These are phyloP conservation scores for Perilla frutescens DNA, from an alignment of 257 asterid genomes.

Conservation along the genomic window DNA sequence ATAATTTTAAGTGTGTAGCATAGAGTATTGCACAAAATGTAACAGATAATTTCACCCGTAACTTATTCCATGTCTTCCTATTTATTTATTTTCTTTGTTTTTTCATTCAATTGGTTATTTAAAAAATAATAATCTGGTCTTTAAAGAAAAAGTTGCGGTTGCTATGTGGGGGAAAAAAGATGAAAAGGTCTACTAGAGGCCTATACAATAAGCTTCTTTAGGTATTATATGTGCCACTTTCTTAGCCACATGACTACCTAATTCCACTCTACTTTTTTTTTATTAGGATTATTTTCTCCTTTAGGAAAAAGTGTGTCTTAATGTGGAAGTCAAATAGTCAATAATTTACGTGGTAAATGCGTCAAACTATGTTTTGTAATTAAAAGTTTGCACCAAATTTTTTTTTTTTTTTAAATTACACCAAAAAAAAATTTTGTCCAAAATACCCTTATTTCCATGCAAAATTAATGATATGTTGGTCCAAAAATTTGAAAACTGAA, in stretches of 20 bases:
- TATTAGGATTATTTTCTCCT: slow-evolving; percentile 13
- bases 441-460: too few species aligned
- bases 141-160: slow-evolving; percentile 31
- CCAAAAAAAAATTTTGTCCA: too few species aligned
- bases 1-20: too few species aligned
- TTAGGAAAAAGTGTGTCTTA: slow-evolving; percentile 26
- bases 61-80: too few species aligned
- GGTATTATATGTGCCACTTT: slow-evolving; percentile 31
- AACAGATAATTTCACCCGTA: too few species aligned
- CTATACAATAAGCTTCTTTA: slow-evolving; percentile 23
- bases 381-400: too few species aligned
- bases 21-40: too few species aligned
- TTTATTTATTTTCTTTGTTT: slow-evolving; percentile 12
- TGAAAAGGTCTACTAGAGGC: background rate
- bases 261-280: slow-evolving; percentile 20
- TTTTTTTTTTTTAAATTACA: background rate
- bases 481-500: too few species aligned
- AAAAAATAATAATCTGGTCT: background rate
- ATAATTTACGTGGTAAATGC: too few species aligned
- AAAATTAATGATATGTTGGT: too few species aligned
- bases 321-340: slow-evolving; percentile 36
- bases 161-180: slow-evolving; percentile 2
- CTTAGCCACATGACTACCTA: slow-evolving; percentile 39
- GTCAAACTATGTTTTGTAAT: too few species aligned
- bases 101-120: slow-evolving; percentile 15